Evolutionary conservation across 2,329 filamentous ascomycete genomes (phyloP), one percentile per base, ranked within the genome.

Genomic region (Lachnellula willkommii): DNA sequence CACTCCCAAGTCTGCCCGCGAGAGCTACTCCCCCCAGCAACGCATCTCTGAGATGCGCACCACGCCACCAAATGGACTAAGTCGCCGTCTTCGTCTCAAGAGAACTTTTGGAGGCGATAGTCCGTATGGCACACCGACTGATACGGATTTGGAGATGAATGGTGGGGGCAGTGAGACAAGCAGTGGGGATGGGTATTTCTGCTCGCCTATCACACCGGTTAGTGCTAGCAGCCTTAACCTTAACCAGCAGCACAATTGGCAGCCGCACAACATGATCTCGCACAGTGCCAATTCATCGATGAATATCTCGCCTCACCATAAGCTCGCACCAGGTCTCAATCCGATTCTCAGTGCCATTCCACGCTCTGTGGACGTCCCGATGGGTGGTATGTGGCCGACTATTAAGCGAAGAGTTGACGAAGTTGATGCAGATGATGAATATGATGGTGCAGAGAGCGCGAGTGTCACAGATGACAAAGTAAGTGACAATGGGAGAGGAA

Each of bases 281-380:
- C 63, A 65, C 46, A 53, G 14, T 24, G 43, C 53, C 24, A 66
- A 66, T 52, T 61, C 63, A 0, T 60, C 56, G 1, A 63, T 68
- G 36, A 60, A 62, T 32, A 54, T 65, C 24, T 26, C 22, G 24
- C 48, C 50, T 4, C 11, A 47, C 4, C 40, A 46, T 9, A 46
- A 54, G 32, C 32, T 50, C 8, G 53, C 50, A 26, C 55, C 58
- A 11, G 59, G 55, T 5, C 56, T 73, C 2, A 75, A 73, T 54
- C 75, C 75, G 4, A 71, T 73, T 63, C 69, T 78, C 7, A 77
- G 73, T 57, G 75, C 75, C 12, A 72, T 78, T 32, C 76, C 76
- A 5, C 70, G 75, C 20, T 72, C 72, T 20, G 60, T 59, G 1
- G 56, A 59, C 14, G 43, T 59, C n/a, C 52, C 55, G 6, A 55